phyloP scores from a whole-genome alignment of 306 rosid species.

The Leucaena leucocephala region DNA sequence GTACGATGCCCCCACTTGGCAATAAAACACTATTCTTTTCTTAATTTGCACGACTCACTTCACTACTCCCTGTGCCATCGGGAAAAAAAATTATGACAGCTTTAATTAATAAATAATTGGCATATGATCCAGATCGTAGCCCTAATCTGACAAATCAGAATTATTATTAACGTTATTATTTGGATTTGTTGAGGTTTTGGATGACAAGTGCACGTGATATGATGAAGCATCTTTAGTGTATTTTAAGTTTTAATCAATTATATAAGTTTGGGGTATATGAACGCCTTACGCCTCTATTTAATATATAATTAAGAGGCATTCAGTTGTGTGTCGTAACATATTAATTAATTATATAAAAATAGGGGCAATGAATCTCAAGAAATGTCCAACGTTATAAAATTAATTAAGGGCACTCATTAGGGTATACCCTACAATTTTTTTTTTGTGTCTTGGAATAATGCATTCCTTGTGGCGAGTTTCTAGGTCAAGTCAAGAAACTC shows the following conservation, averaged over 20 bases:
- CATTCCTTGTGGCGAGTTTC: not conserved
- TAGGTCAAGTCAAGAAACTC: not conserved
- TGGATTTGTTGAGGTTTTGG: slow-evolving; percentile 8
- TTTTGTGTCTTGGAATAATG: not conserved
- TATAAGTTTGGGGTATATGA: not conserved
- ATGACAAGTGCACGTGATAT: slow-evolving; percentile 34
- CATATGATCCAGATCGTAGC: slow-evolving; percentile 9
- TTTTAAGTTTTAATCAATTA: not conserved
- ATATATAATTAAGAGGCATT: not conserved
- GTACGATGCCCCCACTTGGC: not conserved
- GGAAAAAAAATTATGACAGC: not conserved
- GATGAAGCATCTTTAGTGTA: not conserved
- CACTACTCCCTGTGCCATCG: not conserved
- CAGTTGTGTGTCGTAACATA: not conserved
- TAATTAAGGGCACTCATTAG: not conserved
- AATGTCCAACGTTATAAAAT: not conserved
- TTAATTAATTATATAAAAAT: not conserved
- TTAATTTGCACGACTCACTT: slow-evolving; percentile 3
- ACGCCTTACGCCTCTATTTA: not conserved
- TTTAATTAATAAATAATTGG: not conserved
- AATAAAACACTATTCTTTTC: not conserved
- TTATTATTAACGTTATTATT: slow-evolving; percentile 1
- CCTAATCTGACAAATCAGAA: not conserved
- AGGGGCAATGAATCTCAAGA: not conserved
- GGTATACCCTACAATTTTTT: not conserved